Evolutionary conservation across 108 stramenopile genomes (phyloP).

Genomic region (Cyclotella sp.): DNA sequence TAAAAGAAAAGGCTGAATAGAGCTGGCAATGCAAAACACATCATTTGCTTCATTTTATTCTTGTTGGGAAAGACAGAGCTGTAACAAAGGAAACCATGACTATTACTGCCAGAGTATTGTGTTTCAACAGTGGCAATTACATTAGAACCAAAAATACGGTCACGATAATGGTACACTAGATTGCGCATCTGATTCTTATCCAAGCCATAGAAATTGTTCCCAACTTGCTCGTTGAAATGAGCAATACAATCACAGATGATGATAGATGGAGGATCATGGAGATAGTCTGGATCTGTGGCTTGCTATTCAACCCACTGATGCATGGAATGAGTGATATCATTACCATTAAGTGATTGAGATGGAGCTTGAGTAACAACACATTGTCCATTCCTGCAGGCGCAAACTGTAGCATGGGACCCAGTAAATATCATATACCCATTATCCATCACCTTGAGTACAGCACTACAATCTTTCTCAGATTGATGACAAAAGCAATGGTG

Average conservation of each 20-base stretch:
- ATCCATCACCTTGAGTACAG: background rate
- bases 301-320: slow-evolving; percentile 12
- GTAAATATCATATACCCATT: background rate
- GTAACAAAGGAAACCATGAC: background rate
- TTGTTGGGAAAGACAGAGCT: background rate
- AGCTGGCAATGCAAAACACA: slow-evolving; percentile 5
- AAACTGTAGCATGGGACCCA: background rate
- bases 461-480: background rate
- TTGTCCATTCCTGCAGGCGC: background rate
- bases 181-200: slow-evolving; percentile 4
- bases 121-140: slow-evolving; percentile 6
- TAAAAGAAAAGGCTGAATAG: background rate
- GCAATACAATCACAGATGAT: background rate
- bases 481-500: background rate
- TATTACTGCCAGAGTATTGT: background rate
- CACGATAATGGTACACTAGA: slow-evolving; percentile 8
- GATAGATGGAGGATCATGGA: background rate
- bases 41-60: background rate
- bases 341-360: too few species aligned
- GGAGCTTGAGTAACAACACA: too few species aligned
- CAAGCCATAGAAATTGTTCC: background rate
- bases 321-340: background rate
- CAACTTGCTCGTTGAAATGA: slow-evolving; percentile 1
- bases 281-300: background rate
- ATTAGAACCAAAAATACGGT: slow-evolving; percentile 3